Evolutionary conservation across 768 basidiomycete genomes (phyloP).

Genomic region (Thelephora ganbajun): DNA sequence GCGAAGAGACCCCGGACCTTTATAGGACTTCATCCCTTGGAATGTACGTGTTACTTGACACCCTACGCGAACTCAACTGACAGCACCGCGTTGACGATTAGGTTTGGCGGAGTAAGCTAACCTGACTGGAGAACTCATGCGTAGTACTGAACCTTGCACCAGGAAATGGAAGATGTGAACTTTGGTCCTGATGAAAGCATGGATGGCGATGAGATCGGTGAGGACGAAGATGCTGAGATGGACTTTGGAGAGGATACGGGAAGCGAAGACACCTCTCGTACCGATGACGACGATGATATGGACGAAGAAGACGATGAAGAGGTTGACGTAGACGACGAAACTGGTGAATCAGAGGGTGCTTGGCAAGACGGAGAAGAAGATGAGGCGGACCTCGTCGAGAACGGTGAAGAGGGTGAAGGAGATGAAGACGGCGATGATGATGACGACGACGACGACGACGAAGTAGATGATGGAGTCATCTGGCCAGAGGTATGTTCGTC

Average conservation of each 20-base stretch:
- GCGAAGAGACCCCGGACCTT: constrained; percentile 82
- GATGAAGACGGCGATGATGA: constrained; percentile 24
- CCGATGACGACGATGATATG: constrained; percentile 40
- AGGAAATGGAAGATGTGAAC: constrained; percentile 81
- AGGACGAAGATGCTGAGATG: constrained; percentile 78
- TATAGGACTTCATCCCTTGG: constrained; percentile 95
- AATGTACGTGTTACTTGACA: constrained; percentile 41
- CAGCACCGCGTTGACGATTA: constrained; percentile 10
- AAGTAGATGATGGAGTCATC: constrained; percentile 24
- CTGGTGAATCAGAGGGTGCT: constrained; percentile 40
- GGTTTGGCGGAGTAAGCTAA: constrained; percentile 66
- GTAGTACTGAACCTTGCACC: constrained; percentile 10
- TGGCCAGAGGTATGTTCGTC: constrained; percentile 21
- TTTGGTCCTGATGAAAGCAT: constrained; percentile 61
- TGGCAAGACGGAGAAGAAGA: constrained; percentile 62
- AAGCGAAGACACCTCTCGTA: constrained; percentile 68
- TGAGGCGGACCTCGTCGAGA: constrained; percentile 38
- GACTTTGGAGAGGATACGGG: constrained; percentile 77
- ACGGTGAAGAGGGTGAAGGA: constrained; percentile 38
- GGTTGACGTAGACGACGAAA: constrained; percentile 47
- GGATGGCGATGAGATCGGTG: constrained; percentile 70
- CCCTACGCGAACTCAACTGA: neutral
- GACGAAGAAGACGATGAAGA: constrained; percentile 58
- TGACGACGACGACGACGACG: constrained; percentile 19
- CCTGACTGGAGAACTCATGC: constrained; percentile 1